A percentile compares a stretch with the other conserved stretches of the same genome.
Evolutionary conservation across 75 land plant genomes (phyloP).

Genomic region (Pinus taeda): DNA sequence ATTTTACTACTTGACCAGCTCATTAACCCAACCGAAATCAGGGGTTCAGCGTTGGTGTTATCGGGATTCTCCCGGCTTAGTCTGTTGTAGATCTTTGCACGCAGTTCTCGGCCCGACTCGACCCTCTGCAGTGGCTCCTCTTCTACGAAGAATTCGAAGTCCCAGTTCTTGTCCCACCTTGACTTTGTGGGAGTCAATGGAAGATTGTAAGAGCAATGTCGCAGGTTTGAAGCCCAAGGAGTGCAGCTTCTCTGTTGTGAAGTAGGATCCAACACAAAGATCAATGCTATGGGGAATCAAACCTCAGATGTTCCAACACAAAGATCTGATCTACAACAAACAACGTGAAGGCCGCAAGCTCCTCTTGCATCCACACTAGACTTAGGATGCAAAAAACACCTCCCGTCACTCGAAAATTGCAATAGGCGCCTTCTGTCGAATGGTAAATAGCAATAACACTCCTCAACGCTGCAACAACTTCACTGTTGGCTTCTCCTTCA

Average conservation of each 20-base stretch:
- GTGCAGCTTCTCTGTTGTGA: background rate
- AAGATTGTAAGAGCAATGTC: background rate
- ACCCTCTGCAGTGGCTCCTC: slow-evolving; percentile 57
- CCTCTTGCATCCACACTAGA: too few relatives aligned
- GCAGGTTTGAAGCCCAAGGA: background rate
- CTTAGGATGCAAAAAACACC: too few relatives aligned
- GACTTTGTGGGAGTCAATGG: background rate
- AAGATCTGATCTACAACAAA: too few relatives aligned
- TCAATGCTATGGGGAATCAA: too few relatives aligned
- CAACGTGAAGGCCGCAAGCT: too few relatives aligned
- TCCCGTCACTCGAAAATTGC: too few relatives aligned
- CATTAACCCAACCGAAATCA: slow-evolving; percentile 72
- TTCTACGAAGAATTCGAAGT: background rate
- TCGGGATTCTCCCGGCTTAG: slow-evolving; percentile 35
- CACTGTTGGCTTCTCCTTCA: too few relatives aligned
- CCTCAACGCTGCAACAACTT: too few relatives aligned
- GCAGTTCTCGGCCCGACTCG: slow-evolving; percentile 83
- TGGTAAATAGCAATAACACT: too few relatives aligned
- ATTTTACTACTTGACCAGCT: slow-evolving; percentile 29
- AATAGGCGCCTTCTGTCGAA: too few relatives aligned
- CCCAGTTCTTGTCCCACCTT: background rate
- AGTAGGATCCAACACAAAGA: too few relatives aligned
- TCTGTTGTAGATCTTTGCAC: slow-evolving; percentile 78
- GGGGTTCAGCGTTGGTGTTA: slow-evolving; percentile 9
- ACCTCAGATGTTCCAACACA: too few relatives aligned